Base-by-base conservation (phyloP, 768 basidiomycete genomes). In the Tulasnella calospora region DNA sequence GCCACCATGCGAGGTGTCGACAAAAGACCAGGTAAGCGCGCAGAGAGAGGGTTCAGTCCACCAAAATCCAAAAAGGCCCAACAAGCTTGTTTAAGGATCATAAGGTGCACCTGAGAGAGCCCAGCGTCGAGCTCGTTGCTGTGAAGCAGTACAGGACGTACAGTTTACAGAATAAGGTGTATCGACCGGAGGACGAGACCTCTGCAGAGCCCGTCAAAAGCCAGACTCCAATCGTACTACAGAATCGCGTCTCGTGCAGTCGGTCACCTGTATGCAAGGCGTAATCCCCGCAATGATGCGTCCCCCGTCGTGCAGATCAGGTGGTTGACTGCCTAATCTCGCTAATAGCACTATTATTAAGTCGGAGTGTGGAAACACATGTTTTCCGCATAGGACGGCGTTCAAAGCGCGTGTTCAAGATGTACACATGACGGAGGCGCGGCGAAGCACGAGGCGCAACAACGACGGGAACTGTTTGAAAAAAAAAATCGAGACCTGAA, bases 111-210 rank as follows among this genome's bases (percentile, higher is more conserved):
- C 30, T 67, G 27, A 15, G 9, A 6, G 21, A 51, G 51, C 6
- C 19, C 15, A 17, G n/a, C 23, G 51, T 23, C 21, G n/a, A 51
- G 51, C 51, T 51, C 21, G 51, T 51, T 51, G 51, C 51, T 7
- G n/a, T 51, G 51, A 51, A 51, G 51, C 23, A 67, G 61, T 30
- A 67, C 61, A 67, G 61, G 61, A 35, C 61, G 61, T 67, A 35
- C 33, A 35, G 61, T 67, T 67, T 67, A 67, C 61, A 67, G 61
- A 67, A 13, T 67, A 67, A 67, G 30, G 61, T 67, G 61, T 67
- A 33, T 67, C 61, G 61, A 67, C 61, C 61, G 61, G 61, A 67
- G 61, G 61, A 67, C 61, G 61, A 67, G 61, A 67, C 61, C 61
- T 67, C 30, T 15, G 30, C 7, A 33, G 61, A 67, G 27, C 5